phyloP scores from a whole-genome alignment of 1,284 basidiomycete species.

The Ustilago curta region DNA sequence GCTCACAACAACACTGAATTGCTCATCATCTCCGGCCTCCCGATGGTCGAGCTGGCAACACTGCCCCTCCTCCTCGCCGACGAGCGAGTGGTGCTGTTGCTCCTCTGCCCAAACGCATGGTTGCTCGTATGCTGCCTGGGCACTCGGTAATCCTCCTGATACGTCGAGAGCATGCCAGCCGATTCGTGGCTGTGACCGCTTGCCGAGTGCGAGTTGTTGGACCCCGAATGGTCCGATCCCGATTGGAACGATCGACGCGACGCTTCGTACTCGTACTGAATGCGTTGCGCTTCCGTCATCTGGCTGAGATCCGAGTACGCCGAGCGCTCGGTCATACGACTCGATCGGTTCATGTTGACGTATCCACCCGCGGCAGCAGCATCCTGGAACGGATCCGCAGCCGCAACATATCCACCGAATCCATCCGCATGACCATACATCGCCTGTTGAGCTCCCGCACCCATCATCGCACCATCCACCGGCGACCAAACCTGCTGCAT shows the following conservation, averaged over 20 bases:
- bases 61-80: constrained; percentile 28
- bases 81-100: constrained; percentile 10
- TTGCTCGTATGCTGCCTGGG: constrained; percentile 36
- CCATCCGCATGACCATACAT: constrained; percentile 19
- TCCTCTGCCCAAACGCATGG: constrained; percentile 25
- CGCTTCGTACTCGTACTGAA: constrained; percentile 56
- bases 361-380: constrained; percentile 19
- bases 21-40: constrained; percentile 51
- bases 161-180: constrained; percentile 29
- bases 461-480: constrained; percentile 17
- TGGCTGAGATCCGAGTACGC: constrained; percentile 39
- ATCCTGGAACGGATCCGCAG: constrained; percentile 38
- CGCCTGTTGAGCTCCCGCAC: background rate
- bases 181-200: constrained; percentile 27
- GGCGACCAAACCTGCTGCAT: constrained; percentile 43
- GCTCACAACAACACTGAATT: constrained; percentile 48
- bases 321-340: constrained; percentile 54
- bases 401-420: constrained; percentile 31
- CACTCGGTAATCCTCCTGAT: constrained; percentile 42
- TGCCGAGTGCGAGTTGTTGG: constrained; percentile 20
- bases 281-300: constrained; percentile 58
- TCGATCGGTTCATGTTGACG: constrained; percentile 51
- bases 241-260: constrained; percentile 42
- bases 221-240: constrained; percentile 25
- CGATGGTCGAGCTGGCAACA: constrained; percentile 45